A percentile compares a stretch with the other conserved stretches of the same genome.
Conservation (phyloP, 768 basidiomycete genomes). For the Trametes gibbosa region DNA sequence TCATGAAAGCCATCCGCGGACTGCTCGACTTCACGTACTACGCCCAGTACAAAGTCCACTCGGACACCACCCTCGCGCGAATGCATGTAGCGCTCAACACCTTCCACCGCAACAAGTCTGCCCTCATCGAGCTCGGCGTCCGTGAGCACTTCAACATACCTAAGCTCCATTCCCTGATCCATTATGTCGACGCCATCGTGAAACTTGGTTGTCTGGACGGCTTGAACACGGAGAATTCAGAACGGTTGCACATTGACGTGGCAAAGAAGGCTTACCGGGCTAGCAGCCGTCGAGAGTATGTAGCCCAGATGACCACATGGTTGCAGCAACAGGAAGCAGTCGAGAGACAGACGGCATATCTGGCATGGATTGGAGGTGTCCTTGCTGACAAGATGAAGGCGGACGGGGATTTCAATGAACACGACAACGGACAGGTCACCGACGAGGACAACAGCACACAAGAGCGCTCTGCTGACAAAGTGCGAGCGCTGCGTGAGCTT, state of each 20-base stretch:
- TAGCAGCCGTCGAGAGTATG: constrained; percentile 36
- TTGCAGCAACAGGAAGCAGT: constrained; percentile 33
- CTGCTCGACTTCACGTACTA: constrained; percentile 29
- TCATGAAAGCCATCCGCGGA: constrained; percentile 9
- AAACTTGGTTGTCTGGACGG: constrained; percentile 37
- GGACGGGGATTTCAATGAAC: neutral
- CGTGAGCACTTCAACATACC: constrained; percentile 39
- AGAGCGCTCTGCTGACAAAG: neutral
- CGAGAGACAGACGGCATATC: constrained; percentile 18
- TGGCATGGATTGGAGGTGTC: neutral
- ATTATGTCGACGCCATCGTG: constrained; percentile 34
- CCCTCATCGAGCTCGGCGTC: constrained; percentile 35
- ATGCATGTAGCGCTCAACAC: constrained; percentile 23
- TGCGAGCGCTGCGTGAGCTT: neutral
- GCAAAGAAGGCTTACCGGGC: constrained; percentile 37
- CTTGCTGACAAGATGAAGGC: neutral
- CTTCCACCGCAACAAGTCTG: constrained; percentile 39
- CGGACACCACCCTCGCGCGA: neutral
- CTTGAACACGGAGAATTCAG: constrained; percentile 39
- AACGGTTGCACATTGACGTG: constrained; percentile 41
- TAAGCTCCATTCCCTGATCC: constrained; percentile 38
- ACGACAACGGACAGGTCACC: neutral
- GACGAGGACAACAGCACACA: neutral
- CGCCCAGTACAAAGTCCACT: constrained; percentile 21
- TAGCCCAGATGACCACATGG: constrained; percentile 40